Evolutionary conservation across 2,329 filamentous ascomycete genomes (phyloP).

Genomic region (Graphilbum ipis-grandicollis): DNA sequence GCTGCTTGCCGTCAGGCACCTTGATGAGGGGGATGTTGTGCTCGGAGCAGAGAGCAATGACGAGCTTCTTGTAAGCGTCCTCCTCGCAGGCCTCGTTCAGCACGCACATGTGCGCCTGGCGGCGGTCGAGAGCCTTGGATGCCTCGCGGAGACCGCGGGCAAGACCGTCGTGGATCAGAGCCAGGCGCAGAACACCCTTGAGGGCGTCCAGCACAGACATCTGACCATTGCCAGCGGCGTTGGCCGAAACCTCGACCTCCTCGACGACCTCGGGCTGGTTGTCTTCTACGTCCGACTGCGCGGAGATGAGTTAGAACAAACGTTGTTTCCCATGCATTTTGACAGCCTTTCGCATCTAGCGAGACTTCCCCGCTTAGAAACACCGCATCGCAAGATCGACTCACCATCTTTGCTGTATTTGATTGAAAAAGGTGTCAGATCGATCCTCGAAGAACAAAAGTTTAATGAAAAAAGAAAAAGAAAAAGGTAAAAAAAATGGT

Average conservation of each 20-base stretch:
- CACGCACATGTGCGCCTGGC: constrained; percentile 99
- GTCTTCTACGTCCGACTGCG: constrained; percentile 99
- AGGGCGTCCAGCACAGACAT: constrained; percentile 98
- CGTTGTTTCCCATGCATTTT: not conserved
- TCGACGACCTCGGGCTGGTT: constrained; percentile 64
- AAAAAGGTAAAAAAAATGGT: not conserved
- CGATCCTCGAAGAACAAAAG: constrained; percentile 51
- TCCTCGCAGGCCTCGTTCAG: constrained; percentile 99
- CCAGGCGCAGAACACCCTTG: constrained; percentile 96
- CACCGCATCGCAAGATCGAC: constrained; percentile 9
- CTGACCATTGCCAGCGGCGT: constrained; percentile 72
- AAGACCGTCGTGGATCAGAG: constrained; percentile 98
- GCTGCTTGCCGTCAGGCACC: constrained; percentile 98
- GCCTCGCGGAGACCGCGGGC: constrained; percentile 97
- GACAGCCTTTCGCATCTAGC: too few species aligned
- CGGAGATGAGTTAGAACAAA: not conserved
- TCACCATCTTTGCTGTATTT: constrained; percentile 41
- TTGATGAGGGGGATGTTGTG: constrained; percentile 99
- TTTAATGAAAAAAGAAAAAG: constrained; percentile 11
- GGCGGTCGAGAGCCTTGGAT: constrained; percentile 94
- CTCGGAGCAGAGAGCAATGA: constrained; percentile 95
- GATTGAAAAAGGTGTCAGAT: constrained; percentile 35
- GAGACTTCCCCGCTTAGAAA: too few species aligned
- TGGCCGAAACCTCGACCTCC: constrained; percentile 93
- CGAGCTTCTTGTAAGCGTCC: constrained; percentile 99